phyloP scores from a whole-genome alignment of 202 grass and related monocot genomes.

The Carex sylvatica region DNA sequence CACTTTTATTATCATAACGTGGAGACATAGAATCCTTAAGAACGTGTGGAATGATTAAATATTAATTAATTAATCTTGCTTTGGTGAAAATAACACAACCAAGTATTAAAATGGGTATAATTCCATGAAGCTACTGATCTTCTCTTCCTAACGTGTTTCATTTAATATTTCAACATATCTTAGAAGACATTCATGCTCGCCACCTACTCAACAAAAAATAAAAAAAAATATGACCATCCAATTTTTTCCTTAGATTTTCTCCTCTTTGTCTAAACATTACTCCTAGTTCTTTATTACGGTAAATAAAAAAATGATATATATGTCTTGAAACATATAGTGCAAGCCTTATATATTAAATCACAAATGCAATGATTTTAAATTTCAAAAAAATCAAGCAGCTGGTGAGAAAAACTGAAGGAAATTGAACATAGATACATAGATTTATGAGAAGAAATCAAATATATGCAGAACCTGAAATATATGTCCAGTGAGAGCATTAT shows the following conservation, averaged over 20 bases:
- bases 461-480: slow-evolving; percentile 45
- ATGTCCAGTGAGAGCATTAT: slow-evolving; percentile 39
- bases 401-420: background rate
- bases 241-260: background rate
- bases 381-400: too few relatives aligned
- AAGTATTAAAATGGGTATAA: background rate
- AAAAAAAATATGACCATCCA: background rate
- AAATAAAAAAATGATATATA: background rate
- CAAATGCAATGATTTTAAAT: too few relatives aligned
- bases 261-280: background rate
- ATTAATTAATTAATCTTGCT: background rate
- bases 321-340: background rate
- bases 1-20: background rate
- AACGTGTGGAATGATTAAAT: background rate
- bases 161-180: background rate
- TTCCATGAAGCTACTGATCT: background rate
- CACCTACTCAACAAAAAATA: background rate
- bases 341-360: background rate
- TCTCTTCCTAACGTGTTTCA: background rate
- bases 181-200: background rate
- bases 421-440: background rate
- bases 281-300: background rate
- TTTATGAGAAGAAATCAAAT: background rate
- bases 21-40: background rate
- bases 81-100: background rate